Evolutionary conservation across 1,139 yeast genomes (phyloP).

Genomic region (Lodderomyces oxycetoniae): DNA sequence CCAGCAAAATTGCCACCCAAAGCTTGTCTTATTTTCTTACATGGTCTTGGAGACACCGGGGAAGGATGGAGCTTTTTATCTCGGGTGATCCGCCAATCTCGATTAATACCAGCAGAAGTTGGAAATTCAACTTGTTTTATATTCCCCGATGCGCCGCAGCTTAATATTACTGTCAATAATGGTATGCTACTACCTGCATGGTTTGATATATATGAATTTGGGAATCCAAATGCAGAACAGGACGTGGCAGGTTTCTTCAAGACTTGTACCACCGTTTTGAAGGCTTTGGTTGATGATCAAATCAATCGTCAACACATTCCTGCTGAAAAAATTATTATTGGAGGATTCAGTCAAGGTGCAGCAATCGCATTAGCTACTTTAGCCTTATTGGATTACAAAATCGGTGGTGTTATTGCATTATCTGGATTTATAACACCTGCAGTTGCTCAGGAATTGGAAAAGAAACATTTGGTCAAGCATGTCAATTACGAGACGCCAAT

Average conservation of each 20-base stretch:
- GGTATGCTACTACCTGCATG: constrained; percentile 77
- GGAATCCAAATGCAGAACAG: constrained; percentile 42
- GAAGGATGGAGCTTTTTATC: constrained; percentile 84
- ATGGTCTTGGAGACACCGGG: constrained; percentile 91
- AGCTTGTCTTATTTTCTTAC: constrained; percentile 72
- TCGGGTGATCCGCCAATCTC: constrained; percentile 40
- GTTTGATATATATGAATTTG: constrained; percentile 73
- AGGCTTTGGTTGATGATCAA: constrained; percentile 57
- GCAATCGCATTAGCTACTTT: constrained; percentile 63
- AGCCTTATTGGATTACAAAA: constrained; percentile 46
- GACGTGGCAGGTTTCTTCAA: constrained; percentile 64
- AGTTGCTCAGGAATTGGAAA: constrained; percentile 37
- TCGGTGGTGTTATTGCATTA: constrained; percentile 75
- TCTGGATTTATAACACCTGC: constrained; percentile 67
- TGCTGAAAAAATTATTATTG: constrained; percentile 69
- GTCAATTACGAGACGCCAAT: constrained; percentile 65
- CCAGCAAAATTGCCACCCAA: constrained; percentile 22
- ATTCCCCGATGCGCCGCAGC: constrained; percentile 82
- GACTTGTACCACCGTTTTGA: constrained; percentile 46
- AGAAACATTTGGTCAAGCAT: constrained; percentile 17
- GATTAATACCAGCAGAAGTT: constrained; percentile 34
- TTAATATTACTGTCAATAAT: constrained; percentile 63
- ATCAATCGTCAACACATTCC: constrained; percentile 54
- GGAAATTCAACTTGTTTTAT: constrained; percentile 57
- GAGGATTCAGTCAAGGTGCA: constrained; percentile 96